Conservation (phyloP, 2,329 filamentous ascomycete species). For the Paraconiothyrium sp. region DNA sequence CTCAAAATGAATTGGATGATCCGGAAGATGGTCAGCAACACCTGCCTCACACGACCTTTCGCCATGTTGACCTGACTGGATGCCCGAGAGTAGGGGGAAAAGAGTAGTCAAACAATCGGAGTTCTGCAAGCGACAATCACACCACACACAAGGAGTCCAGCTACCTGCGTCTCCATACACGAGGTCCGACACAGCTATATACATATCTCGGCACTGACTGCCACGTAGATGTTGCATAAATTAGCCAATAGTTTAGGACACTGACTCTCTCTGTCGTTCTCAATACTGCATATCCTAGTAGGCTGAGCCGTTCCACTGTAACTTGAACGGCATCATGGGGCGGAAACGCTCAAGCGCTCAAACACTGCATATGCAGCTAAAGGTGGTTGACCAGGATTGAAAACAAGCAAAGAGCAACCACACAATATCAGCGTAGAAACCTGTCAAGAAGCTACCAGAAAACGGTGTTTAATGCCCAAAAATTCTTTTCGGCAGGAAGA, state of each 20-base stretch:
- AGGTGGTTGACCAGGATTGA: neutral
- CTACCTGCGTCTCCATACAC: neutral
- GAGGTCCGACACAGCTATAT: neutral
- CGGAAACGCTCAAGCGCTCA: constrained; percentile 9
- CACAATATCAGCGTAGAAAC: neutral
- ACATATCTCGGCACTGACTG: neutral
- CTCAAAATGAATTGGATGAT: constrained; percentile 20
- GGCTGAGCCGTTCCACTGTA: constrained; percentile 9
- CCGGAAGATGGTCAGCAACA: constrained; percentile 17
- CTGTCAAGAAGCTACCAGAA: no score
- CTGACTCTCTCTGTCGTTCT: neutral
- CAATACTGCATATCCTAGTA: neutral
- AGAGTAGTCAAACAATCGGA: neutral
- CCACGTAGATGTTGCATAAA: neutral
- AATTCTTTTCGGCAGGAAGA: no score
- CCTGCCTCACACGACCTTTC: constrained; percentile 12
- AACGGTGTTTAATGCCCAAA: no score
- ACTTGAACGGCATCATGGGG: constrained; percentile 14
- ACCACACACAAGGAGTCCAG: neutral
- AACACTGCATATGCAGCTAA: constrained; percentile 3
- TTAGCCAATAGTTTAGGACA: neutral
- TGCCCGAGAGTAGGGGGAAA: neutral
- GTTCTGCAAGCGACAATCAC: neutral
- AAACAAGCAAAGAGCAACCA: neutral
- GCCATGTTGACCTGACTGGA: constrained; percentile 4